Percentiles rank a stretch among this genome's conserved stretches.
Conservation (phyloP, 176 grass and related monocot species). For the Avena sativa region DNA sequence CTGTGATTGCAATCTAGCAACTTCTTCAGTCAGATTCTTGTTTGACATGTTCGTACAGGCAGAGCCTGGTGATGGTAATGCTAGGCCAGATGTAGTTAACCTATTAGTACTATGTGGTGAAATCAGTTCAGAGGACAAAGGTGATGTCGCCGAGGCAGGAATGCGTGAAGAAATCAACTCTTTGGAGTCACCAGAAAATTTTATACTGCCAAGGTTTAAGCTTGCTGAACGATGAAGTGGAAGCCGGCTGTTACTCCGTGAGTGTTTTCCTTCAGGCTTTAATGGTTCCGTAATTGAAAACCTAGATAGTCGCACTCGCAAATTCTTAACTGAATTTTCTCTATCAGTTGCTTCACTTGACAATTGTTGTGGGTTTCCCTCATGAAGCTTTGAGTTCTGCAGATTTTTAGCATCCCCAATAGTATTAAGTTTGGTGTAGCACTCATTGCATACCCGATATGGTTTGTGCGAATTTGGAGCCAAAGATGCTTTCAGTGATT, state of each 20-base stretch:
- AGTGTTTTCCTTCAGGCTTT: conserved; percentile 45
- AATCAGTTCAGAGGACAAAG: conserved; percentile 46
- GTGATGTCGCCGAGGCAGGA: conserved; percentile 57
- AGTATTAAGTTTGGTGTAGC: conserved; percentile 65
- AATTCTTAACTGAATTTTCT: conserved; percentile 44
- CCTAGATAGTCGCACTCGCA: conserved; percentile 49
- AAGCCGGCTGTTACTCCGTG: conserved; percentile 44
- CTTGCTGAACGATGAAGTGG: conserved; percentile 47
- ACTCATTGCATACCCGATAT: conserved; percentile 78
- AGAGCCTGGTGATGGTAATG: conserved; percentile 47
- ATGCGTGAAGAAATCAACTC: conserved; percentile 62
- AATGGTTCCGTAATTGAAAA: conserved; percentile 60
- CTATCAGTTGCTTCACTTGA: conserved; percentile 51
- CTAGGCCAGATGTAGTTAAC: conserved; percentile 29
- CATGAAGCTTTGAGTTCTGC: conserved; percentile 45
- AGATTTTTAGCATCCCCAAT: conserved; percentile 7
- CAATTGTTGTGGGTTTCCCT: conserved; percentile 42
- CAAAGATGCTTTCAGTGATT: conserved; percentile 69
- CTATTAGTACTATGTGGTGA: conserved; percentile 45
- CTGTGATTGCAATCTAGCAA: conserved; percentile 56
- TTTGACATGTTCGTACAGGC: conserved; percentile 38
- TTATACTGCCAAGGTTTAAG: conserved; percentile 50
- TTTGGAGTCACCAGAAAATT: conserved; percentile 54
- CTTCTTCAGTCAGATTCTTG: conserved; percentile 63
- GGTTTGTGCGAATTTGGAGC: conserved; percentile 66